Conservation (phyloP, 257 asterid genomes). For the Anisodus acutangulus region DNA sequence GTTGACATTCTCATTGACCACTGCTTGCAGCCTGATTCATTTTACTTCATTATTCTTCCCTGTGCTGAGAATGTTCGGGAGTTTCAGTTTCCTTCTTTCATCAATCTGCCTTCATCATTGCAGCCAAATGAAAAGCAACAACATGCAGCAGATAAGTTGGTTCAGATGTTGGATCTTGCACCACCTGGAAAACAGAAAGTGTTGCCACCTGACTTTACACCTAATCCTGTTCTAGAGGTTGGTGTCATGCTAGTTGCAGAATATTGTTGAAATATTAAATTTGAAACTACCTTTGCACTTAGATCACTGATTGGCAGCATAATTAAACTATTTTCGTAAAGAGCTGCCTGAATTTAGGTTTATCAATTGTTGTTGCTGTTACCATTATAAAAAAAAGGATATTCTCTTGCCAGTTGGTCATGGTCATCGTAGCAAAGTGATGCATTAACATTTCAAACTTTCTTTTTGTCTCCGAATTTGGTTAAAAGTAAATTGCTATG, state of each 20-base stretch:
- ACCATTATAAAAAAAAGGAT: background rate
- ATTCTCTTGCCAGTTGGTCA: conserved; percentile 25
- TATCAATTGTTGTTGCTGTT: background rate
- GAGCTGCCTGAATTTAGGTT: background rate
- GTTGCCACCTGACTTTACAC: conserved; percentile 82
- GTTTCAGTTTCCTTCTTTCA: conserved; percentile 92
- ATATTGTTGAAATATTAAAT: background rate
- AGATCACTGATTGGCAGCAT: background rate
- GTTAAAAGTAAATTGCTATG: background rate
- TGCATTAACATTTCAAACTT: conserved; percentile 15
- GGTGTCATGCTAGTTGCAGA: background rate
- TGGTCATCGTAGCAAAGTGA: background rate
- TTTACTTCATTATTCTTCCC: conserved; percentile 95
- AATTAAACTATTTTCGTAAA: background rate
- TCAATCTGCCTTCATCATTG: conserved; percentile 75
- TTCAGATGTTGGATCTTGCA: conserved; percentile 86
- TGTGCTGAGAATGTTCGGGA: conserved; percentile 98
- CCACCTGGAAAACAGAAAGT: conserved; percentile 74
- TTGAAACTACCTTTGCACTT: conserved; percentile 5
- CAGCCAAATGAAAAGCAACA: conserved; percentile 88
- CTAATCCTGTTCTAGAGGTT: conserved; percentile 90
- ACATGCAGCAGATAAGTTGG: conserved; percentile 83
- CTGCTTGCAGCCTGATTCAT: conserved; percentile 75
- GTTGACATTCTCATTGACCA: conserved; percentile 11
- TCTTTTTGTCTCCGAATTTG: conserved; percentile 4